These are phyloP conservation scores for Xylariaceae sp. DNA, from an alignment of 2,329 filamentous ascomycete genomes.

Conservation along the genomic window DNA sequence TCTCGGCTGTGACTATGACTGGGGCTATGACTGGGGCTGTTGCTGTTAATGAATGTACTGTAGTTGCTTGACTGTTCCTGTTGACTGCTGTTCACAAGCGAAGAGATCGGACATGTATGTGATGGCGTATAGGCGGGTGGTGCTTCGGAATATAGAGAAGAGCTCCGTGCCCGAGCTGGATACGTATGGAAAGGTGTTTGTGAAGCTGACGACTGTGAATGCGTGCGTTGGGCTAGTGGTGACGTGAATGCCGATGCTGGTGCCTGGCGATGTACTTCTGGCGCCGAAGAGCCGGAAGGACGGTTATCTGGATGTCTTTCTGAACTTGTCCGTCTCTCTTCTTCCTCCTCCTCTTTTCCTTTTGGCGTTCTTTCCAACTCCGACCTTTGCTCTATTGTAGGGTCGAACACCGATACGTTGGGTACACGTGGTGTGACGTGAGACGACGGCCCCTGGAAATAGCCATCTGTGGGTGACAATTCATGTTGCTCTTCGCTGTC, in stretches of 20 bases:
- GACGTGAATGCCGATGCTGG: constrained; percentile 11
- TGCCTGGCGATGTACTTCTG: constrained; percentile 9
- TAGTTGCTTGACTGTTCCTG: constrained; percentile 35
- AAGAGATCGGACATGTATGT: constrained; percentile 20
- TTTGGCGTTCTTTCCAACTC: constrained; percentile 39
- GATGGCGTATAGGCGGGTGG: constrained; percentile 52
- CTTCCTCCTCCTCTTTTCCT: constrained; percentile 42
- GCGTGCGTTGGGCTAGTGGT: constrained; percentile 18
- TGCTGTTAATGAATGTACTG: constrained; percentile 39
- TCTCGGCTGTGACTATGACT: constrained; percentile 42
- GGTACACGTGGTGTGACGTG: constrained; percentile 43
- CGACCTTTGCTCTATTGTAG: constrained; percentile 37
- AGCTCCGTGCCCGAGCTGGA: constrained; percentile 20
- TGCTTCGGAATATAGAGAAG: constrained; percentile 38
- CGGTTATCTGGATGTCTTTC: constrained; percentile 2
- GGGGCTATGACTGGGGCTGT: constrained; percentile 40
- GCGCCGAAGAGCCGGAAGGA: constrained; percentile 15
- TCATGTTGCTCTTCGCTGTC: constrained; percentile 34
- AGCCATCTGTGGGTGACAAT: constrained; percentile 51
- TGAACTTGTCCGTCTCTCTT: constrained; percentile 38
- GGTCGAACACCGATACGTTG: constrained; percentile 49
- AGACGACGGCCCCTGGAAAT: constrained; percentile 45
- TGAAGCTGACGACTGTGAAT: constrained; percentile 27
- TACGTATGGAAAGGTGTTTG: constrained; percentile 19
- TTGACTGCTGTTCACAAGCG: constrained; percentile 7